A percentile compares a stretch with the other conserved stretches of the same genome.
phyloP scores from a whole-genome alignment of 1,284 basidiomycete species.

The Irpex rosettiformis region DNA sequence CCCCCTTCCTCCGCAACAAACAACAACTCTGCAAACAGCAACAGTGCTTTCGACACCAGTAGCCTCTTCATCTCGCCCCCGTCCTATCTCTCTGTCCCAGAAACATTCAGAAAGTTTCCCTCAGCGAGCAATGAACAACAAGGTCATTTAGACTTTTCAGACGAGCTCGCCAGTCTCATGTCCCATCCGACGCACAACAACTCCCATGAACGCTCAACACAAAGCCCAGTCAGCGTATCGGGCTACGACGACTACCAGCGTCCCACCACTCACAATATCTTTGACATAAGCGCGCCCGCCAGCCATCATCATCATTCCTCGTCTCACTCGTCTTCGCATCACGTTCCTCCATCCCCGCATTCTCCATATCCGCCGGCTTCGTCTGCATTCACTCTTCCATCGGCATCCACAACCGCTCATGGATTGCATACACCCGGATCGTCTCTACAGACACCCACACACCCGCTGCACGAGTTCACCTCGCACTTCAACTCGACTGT shows the following conservation, averaged over 20 bases:
- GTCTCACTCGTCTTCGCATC: not conserved
- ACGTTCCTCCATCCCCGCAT: conserved; percentile 17
- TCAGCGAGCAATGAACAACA: conserved; percentile 16
- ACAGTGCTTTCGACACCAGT: conserved; percentile 27
- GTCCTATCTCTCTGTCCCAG: conserved; percentile 38
- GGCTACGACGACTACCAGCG: conserved; percentile 34
- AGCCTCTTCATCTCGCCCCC: conserved; percentile 41
- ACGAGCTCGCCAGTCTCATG: conserved; percentile 63
- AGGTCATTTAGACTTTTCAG: conserved; percentile 49
- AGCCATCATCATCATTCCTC: conserved; percentile 24
- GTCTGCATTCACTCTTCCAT: conserved; percentile 18
- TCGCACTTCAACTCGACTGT: conserved; percentile 55
- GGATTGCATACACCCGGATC: conserved; percentile 9
- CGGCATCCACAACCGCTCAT: conserved; percentile 14
- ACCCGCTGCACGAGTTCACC: conserved; percentile 26
- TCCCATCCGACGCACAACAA: conserved; percentile 33
- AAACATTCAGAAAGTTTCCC: conserved; percentile 50
- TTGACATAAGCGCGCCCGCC: conserved; percentile 57
- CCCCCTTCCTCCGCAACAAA: conserved; percentile 30
- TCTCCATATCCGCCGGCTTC: conserved; percentile 11
- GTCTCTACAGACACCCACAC: conserved; percentile 11
- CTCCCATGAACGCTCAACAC: conserved; percentile 40
- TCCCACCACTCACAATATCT: conserved; percentile 62
- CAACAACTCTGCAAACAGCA: conserved; percentile 14
- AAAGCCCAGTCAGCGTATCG: conserved; percentile 27